Percentiles rank a stretch among this genome's conserved stretches.
Conservation (phyloP, 2,329 filamentous ascomycete genomes). For the Didymella sp. region DNA sequence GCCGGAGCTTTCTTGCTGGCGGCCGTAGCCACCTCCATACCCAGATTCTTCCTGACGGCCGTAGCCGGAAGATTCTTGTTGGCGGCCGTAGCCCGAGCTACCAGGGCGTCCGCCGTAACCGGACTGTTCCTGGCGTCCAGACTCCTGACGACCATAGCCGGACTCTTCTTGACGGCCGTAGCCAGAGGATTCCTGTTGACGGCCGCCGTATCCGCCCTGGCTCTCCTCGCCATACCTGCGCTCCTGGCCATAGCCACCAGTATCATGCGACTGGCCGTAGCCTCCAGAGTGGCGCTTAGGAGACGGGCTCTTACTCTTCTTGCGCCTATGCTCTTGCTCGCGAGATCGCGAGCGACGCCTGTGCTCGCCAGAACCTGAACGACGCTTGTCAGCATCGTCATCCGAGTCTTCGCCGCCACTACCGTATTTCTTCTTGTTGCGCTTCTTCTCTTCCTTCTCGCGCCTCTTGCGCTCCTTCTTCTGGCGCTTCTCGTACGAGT, state of each 20-base stretch:
- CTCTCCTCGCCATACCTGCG: slow-evolving; percentile 30
- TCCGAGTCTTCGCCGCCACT: slow-evolving; percentile 39
- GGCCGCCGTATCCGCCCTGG: slow-evolving; percentile 12
- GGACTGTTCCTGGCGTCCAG: slow-evolving; percentile 7
- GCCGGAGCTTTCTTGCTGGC: slow-evolving; percentile 9
- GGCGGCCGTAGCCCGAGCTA: slow-evolving; percentile 14
- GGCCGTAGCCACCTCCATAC: slow-evolving; percentile 12
- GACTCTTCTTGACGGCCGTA: slow-evolving; percentile 13
- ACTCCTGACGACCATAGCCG: no score
- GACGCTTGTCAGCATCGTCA: slow-evolving; percentile 36
- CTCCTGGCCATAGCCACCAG: slow-evolving; percentile 29
- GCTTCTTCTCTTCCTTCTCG: slow-evolving; percentile 49
- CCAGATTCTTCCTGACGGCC: slow-evolving; percentile 1
- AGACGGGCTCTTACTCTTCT: slow-evolving; percentile 26
- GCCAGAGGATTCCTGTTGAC: slow-evolving; percentile 3
- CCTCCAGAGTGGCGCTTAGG: slow-evolving; percentile 31
- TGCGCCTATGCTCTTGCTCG: slow-evolving; percentile 20
- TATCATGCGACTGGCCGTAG: slow-evolving; percentile 19
- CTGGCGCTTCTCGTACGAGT: slow-evolving; percentile 28
- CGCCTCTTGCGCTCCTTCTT: slow-evolving; percentile 23
- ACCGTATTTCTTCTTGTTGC: slow-evolving; percentile 48
- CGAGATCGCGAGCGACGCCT: slow-evolving; percentile 20
- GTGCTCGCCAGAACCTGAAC: slow-evolving; percentile 28
- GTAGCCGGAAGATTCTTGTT: slow-evolving; percentile 11
- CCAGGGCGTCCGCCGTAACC: no score